These are phyloP conservation scores for Penicillium sp. DNA, from an alignment of 2,329 filamentous ascomycete species.

Conservation along the genomic window DNA sequence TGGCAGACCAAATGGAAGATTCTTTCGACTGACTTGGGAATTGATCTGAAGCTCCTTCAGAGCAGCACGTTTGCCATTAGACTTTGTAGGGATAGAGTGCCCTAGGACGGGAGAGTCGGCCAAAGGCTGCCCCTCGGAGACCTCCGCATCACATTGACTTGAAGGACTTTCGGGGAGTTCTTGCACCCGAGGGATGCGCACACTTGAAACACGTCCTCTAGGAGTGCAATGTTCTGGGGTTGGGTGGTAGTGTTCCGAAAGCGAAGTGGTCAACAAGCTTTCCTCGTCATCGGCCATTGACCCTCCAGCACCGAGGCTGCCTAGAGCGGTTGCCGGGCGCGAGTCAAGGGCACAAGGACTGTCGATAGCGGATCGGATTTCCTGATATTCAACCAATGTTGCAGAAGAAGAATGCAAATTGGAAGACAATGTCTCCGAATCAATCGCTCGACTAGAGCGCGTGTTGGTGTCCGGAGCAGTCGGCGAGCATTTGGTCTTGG, in stretches of 20 bases:
- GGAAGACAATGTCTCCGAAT: neutral
- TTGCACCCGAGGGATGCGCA: slow-evolving; percentile 13
- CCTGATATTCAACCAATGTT: slow-evolving; percentile 6
- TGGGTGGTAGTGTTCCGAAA: slow-evolving; percentile 13
- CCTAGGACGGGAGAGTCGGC: slow-evolving; percentile 20
- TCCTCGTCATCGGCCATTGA: slow-evolving; percentile 8
- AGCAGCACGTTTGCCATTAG: slow-evolving; percentile 8
- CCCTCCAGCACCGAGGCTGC: slow-evolving; percentile 4
- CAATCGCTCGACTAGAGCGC: slow-evolving; percentile 3
- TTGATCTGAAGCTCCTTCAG: slow-evolving; percentile 12
- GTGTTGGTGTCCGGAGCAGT: slow-evolving; percentile 8
- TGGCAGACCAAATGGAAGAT: slow-evolving; percentile 19
- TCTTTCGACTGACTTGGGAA: slow-evolving; percentile 9
- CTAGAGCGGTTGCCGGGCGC: slow-evolving; percentile 9
- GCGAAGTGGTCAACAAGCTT: neutral
- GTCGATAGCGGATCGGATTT: neutral
- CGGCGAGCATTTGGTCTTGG: slow-evolving; percentile 13
- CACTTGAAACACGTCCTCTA: slow-evolving; percentile 11
- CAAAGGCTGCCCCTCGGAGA: slow-evolving; percentile 10
- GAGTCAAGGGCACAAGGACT: slow-evolving; percentile 1
- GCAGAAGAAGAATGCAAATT: slow-evolving; percentile 2
- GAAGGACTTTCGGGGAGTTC: slow-evolving; percentile 10
- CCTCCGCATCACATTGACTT: neutral
- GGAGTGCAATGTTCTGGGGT: slow-evolving; percentile 10
- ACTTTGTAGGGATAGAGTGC: slow-evolving; percentile 3